These are phyloP conservation scores for Arxiozyma telluris DNA, from an alignment of 1,139 yeast genomes.

Conservation along the genomic window DNA sequence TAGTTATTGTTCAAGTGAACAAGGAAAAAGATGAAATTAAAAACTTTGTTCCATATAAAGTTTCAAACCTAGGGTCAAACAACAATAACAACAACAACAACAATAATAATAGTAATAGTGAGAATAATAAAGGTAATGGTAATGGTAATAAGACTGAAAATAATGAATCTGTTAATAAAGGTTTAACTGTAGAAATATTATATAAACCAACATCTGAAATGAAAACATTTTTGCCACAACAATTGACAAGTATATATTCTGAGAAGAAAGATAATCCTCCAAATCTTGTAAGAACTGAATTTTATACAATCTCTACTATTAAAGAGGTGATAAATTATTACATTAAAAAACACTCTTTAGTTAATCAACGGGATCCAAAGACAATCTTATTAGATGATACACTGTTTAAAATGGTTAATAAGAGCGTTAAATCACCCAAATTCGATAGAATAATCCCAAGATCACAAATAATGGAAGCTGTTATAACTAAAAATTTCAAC, in stretches of 20 bases:
- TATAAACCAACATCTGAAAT: constrained; percentile 50
- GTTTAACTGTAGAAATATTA: constrained; percentile 31
- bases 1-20: constrained; percentile 45
- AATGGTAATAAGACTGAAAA: not conserved
- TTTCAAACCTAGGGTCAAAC: constrained; percentile 7
- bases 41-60: constrained; percentile 52
- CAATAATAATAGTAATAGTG: constrained; percentile 17
- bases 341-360: constrained; percentile 44
- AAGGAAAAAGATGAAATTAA: constrained; percentile 43
- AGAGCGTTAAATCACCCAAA: constrained; percentile 14
- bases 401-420: constrained; percentile 28
- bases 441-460: constrained; percentile 33
- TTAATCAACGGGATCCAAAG: constrained; percentile 41
- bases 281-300: constrained; percentile 33
- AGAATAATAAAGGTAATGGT: constrained; percentile 12
- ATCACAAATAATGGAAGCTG: constrained; percentile 43
- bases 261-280: constrained; percentile 30
- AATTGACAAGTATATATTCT: not conserved
- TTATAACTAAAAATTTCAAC: constrained; percentile 44
- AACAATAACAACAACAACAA: constrained; percentile 10
- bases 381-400: constrained; percentile 47
- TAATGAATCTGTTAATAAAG: constrained; percentile 24
- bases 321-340: constrained; percentile 47
- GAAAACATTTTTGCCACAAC: constrained; percentile 37
- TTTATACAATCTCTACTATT: constrained; percentile 48